Evolutionary conservation across 768 basidiomycete genomes (phyloP).

Genomic region (Lentinula aciculospora): DNA sequence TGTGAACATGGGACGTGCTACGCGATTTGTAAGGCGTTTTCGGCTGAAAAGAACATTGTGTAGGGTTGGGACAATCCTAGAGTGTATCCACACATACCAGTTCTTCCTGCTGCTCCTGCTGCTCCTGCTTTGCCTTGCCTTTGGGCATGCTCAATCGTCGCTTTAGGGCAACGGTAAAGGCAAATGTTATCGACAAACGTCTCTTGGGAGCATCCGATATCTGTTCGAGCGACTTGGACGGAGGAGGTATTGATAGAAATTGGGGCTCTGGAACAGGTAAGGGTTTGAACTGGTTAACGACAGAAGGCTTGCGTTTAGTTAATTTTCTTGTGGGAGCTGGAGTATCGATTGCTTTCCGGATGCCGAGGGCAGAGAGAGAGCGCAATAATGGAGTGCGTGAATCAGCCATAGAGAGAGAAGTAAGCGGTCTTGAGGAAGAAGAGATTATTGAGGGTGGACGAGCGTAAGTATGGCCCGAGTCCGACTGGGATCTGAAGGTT

Average conservation of each 20-base stretch:
- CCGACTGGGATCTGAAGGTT: constrained; percentile 4
- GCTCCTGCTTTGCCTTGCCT: background rate
- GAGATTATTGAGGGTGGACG: background rate
- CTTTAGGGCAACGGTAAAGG: constrained; percentile 1
- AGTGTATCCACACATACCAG: background rate
- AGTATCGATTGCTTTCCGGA: background rate
- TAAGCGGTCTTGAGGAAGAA: background rate
- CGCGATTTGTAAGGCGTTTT: background rate
- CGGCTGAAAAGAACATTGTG: background rate
- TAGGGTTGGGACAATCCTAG: background rate
- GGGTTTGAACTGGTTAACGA: background rate
- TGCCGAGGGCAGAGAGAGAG: constrained; percentile 1
- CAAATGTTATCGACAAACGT: background rate
- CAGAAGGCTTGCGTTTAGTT: background rate
- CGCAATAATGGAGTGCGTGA: constrained; percentile 2
- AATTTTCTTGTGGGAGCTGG: background rate
- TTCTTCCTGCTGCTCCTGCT: background rate
- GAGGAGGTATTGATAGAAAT: background rate
- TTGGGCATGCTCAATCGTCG: constrained; percentile 2
- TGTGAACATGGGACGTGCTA: background rate
- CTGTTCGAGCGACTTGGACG: background rate
- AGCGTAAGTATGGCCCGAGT: constrained; percentile 5
- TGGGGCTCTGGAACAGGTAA: background rate
- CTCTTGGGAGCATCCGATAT: background rate
- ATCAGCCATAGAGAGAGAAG: constrained; percentile 3